These are phyloP conservation scores for Chaetoscypha palmicola DNA, from an alignment of 2,329 filamentous ascomycete species.

Conservation along the genomic window DNA sequence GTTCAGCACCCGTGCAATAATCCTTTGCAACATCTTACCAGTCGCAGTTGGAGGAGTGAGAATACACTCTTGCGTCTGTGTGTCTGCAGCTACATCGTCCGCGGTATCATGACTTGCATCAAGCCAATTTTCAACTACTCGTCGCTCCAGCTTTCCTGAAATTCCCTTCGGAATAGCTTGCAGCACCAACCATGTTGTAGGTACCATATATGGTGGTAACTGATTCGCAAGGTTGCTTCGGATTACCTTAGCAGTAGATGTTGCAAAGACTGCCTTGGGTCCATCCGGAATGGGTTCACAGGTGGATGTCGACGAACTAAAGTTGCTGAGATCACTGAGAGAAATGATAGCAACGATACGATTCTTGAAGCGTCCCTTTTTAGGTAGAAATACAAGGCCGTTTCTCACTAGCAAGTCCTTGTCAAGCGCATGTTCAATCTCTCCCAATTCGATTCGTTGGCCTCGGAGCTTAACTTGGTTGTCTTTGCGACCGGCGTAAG, in stretches of 20 bases:
- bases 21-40: neutral
- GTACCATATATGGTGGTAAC: slow-evolving; percentile 32
- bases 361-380: slow-evolving; percentile 37
- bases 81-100: too few relatives aligned
- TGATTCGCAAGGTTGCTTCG: slow-evolving; percentile 26
- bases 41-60: neutral
- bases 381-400: slow-evolving; percentile 47
- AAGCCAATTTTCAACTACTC: slow-evolving; percentile 26
- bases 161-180: slow-evolving; percentile 27
- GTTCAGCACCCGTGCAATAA: slow-evolving; percentile 7
- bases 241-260: neutral
- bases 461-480: slow-evolving; percentile 63
- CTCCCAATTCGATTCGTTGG: slow-evolving; percentile 54
- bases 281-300: slow-evolving; percentile 43
- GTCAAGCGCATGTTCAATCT: slow-evolving; percentile 38
- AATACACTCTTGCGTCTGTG: slow-evolving; percentile 1
- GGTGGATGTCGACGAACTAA: slow-evolving; percentile 58
- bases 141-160: slow-evolving; percentile 33
- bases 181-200: slow-evolving; percentile 30
- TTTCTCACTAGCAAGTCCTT: slow-evolving; percentile 25
- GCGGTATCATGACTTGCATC: slow-evolving; percentile 14
- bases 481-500: slow-evolving; percentile 57
- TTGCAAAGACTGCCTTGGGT: neutral
- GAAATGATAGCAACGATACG: slow-evolving; percentile 49
- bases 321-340: slow-evolving; percentile 48